phyloP scores from a whole-genome alignment of 2,329 filamentous ascomycete genomes.

The Raffaelea ambrosiae region DNA sequence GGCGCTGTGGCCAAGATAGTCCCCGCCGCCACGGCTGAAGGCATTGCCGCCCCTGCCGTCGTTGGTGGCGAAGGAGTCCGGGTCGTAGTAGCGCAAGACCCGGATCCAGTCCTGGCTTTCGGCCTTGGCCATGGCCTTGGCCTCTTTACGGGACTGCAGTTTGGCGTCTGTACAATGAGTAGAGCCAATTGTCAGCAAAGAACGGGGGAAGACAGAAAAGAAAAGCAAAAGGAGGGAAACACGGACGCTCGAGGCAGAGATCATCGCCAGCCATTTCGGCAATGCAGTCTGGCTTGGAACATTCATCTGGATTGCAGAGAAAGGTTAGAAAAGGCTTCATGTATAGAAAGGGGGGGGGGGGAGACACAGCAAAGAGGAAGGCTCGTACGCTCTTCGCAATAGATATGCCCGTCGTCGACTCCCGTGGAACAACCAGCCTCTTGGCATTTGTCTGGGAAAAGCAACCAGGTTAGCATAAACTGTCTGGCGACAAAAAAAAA shows the following conservation, averaged over 20 bases:
- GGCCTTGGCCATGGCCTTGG: background rate
- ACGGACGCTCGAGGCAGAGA: slow-evolving; percentile 5
- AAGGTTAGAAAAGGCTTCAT: background rate
- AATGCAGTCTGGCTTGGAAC: background rate
- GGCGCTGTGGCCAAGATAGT: background rate
- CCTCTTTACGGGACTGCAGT: background rate
- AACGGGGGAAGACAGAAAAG: too few species aligned
- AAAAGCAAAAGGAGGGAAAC: background rate
- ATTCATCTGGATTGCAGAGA: slow-evolving; percentile 8
- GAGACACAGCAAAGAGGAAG: background rate
- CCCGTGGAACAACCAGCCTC: background rate
- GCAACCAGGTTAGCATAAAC: background rate
- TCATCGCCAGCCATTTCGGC: background rate
- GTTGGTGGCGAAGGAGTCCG: background rate
- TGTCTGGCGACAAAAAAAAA: background rate
- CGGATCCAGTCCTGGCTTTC: background rate
- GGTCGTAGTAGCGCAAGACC: background rate
- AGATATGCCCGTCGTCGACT: slow-evolving; percentile 1
- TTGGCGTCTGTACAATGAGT: background rate
- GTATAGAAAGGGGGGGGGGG: background rate
- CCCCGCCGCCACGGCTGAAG: background rate
- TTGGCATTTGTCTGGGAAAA: slow-evolving; percentile 6
- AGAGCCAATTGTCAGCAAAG: background rate
- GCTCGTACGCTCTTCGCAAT: slow-evolving; percentile 5
- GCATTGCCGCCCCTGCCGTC: background rate